Base-by-base conservation (phyloP, 2,329 filamentous ascomycete species). In the Dendrostoma leiphaemia region DNA sequence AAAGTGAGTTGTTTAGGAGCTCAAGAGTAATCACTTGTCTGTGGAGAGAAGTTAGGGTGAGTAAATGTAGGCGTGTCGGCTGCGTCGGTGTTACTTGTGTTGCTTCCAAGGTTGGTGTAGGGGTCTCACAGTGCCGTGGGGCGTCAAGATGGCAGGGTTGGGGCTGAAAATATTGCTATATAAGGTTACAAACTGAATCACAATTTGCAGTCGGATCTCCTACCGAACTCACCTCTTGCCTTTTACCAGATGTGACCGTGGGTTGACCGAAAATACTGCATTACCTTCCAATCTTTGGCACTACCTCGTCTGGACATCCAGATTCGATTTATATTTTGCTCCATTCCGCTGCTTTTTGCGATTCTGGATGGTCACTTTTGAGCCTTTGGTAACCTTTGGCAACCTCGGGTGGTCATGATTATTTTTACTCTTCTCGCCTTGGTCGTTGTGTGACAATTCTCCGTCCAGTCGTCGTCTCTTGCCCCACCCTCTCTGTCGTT, bases 191-290 rank as follows among this genome's bases (percentile, higher is more conserved):
- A 10, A 1, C 1, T 2, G 0, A 7, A 3, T 1, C 0, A 0
- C 43, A 17, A 59, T 49, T 67, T 79, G 82, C 83, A 85, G 83
- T 85, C 83, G 81, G 82, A 86, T 81, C 81, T 80, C 81, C 56
- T 85, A 85, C 78, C 76, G 83, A 86, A 87, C 82, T 83, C 82
- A 85, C 83, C 83, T 85, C 83, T 87, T 87, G 83, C 83, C 83
- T 86, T 88, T 88, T 88, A 88, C 84, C 84, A 88, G 85, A 87
- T 84, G 84, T 86, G 83, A 83, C 84, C 83, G 83, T 86, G 83
- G 82, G 64, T 68, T 67, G 71, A 76, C 75, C 75, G 75, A 78
- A 65, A 63, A 73, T 68, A 78, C 75, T 78, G 75, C 76, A 71
- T 71, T 78, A 71, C 29, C 44, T 63, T 55, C 62, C 58, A 78